Base-by-base conservation (phyloP, 176 grass and related monocot species). In the Eleusine indica region DNA sequence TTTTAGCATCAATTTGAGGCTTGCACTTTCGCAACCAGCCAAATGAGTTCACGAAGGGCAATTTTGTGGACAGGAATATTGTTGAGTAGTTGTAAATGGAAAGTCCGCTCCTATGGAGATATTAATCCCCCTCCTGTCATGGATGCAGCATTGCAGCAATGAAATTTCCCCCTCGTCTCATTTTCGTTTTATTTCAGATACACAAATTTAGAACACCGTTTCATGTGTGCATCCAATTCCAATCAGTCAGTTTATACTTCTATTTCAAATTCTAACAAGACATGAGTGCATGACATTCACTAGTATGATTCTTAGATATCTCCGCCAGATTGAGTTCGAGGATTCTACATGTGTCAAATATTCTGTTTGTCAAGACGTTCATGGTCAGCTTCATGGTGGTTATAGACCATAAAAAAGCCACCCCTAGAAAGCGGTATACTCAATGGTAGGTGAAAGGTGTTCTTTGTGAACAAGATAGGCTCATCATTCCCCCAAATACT, bases 401-500 rank as follows among this genome's bases (percentile, higher is more conserved):
- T 70, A 32, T 73, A 80, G 40, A 71, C 70, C 47, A 87, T 87
- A 18, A 83, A 93, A 46, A 46, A 9, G 44, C 8, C 48, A 89
- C 9, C 84, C 12, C 81, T 87, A 46, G 8, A 3, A 46, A 46
- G 44, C 6, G 44, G 57, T 87, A 78, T 78, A 87, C 87, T 79
- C 58, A 72, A 68, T 90, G 74, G 80, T 79, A 87, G 84, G 85
- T 83, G 73, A 88, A 92, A 78, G 74, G 76, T 14, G 41, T 92
- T 80, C 73, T 76, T 79, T 92, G 25, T 87, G 83, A 88, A 78
- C 30, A 84, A 87, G 81, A 92, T 90, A 65, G 81, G 83, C 51
- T 9, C 7, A 7, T 43, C 41, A 43, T 43, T 1, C 32, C 32
- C 32, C 32, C 32, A 35, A 35, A 35, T 35, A 35, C 7, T 65